These are phyloP conservation scores for Cyphellophora europaea DNA, from an alignment of 2,329 filamentous ascomycete genomes.

Conservation along the genomic window DNA sequence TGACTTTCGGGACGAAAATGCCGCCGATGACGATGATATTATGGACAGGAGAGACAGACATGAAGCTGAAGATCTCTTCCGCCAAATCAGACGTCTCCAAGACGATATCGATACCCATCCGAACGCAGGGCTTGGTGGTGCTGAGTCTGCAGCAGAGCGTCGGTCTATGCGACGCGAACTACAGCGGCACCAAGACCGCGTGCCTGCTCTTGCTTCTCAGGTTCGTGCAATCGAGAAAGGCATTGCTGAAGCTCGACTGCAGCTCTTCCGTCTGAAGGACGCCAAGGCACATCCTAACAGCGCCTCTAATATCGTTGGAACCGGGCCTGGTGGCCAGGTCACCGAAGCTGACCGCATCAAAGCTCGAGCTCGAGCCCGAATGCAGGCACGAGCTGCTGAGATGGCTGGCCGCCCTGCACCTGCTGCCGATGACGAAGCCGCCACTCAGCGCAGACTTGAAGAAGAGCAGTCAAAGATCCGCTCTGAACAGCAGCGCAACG, in stretches of 20 bases:
- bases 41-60: conserved; percentile 83
- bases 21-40: conserved; percentile 80
- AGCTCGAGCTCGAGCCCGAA: conserved; percentile 91
- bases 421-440: conserved; percentile 62
- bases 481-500: conserved; percentile 85
- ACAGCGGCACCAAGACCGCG: conserved; percentile 76
- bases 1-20: conserved; percentile 89
- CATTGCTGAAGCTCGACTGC: conserved; percentile 83
- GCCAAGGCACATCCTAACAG: conserved; percentile 83
- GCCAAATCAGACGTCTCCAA: conserved; percentile 81
- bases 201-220: conserved; percentile 85
- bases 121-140: conserved; percentile 57
- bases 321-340: conserved; percentile 78
- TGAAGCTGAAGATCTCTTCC: conserved; percentile 89
- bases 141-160: conserved; percentile 81
- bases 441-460: conserved; percentile 76
- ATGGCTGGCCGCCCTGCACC: conserved; percentile 74
- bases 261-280: conserved; percentile 88
- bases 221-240: conserved; percentile 84
- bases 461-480: conserved; percentile 74
- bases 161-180: conserved; percentile 80
- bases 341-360: conserved; percentile 93
- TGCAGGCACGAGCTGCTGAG: conserved; percentile 93
- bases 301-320: conserved; percentile 74
- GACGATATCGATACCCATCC: conserved; percentile 92